phyloP scores from a whole-genome alignment of 2,329 filamentous ascomycete species.

The Aspergillus tanneri region DNA sequence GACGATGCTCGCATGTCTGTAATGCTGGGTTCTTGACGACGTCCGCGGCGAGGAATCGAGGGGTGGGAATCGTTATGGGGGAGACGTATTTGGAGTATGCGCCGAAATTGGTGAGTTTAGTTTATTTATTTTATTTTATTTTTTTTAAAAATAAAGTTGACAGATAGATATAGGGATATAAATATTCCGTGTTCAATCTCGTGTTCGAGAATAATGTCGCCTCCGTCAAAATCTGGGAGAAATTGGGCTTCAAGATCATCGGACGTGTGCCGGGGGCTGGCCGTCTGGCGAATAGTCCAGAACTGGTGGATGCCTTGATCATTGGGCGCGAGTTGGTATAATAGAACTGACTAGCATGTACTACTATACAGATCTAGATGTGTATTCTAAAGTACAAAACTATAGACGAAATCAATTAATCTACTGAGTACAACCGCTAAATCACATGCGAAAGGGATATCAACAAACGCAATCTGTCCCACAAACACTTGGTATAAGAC shows the following conservation, averaged over 20 bases:
- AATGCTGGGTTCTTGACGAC: constrained; percentile 42
- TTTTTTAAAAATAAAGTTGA: neutral
- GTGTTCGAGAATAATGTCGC: constrained; percentile 43
- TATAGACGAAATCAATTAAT: constrained; percentile 6
- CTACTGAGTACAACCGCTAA: constrained; percentile 7
- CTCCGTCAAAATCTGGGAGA: constrained; percentile 41
- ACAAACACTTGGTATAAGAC: constrained; percentile 20
- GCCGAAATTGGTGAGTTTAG: constrained; percentile 34
- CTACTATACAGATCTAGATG: neutral
- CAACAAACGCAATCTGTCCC: constrained; percentile 18
- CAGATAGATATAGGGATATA: constrained; percentile 34
- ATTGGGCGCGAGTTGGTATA: constrained; percentile 34
- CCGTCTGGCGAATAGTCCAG: constrained; percentile 37
- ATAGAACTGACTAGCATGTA: neutral
- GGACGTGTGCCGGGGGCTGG: constrained; percentile 39
- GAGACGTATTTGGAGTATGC: constrained; percentile 39
- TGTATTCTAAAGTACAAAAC: neutral
- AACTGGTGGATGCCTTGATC: constrained; percentile 42
- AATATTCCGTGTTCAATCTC: constrained; percentile 44
- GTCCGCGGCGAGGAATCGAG: constrained; percentile 31
- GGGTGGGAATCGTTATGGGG: constrained; percentile 39
- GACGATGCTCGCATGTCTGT: constrained; percentile 42
- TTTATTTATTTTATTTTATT: too few relatives aligned
- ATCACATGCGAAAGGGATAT: constrained; percentile 22
- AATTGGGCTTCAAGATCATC: constrained; percentile 38